Conservation (phyloP, 768 basidiomycete genomes). For the Lactifluus rugatus region DNA sequence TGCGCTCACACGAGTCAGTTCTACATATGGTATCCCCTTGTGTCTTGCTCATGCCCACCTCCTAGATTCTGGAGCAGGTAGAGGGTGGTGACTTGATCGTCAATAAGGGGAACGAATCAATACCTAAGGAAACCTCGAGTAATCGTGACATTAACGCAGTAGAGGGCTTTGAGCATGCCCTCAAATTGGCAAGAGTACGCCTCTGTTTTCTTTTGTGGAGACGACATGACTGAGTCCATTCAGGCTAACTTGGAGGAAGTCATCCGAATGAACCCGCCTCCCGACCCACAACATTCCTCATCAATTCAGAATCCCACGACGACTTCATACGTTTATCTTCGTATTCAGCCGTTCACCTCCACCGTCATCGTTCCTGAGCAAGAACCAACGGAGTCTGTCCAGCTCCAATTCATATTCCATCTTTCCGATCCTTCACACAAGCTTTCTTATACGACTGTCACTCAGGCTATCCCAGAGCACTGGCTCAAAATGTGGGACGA, state of each 20-base stretch:
- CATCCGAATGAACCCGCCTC: slow-evolving; percentile 49
- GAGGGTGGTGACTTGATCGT: slow-evolving; percentile 87
- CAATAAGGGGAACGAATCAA: slow-evolving; percentile 70
- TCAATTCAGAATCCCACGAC: slow-evolving; percentile 54
- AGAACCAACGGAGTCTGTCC: slow-evolving; percentile 24
- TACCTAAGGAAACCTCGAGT: slow-evolving; percentile 46
- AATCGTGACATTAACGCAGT: slow-evolving; percentile 71
- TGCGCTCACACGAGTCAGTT: slow-evolving; percentile 63
- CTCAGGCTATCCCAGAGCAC: slow-evolving; percentile 71
- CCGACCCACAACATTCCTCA: slow-evolving; percentile 24
- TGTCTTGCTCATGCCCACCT: background rate
- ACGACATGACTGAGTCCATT: background rate
- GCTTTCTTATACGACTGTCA: slow-evolving; percentile 64
- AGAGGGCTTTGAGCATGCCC: slow-evolving; percentile 74
- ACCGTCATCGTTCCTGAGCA: slow-evolving; percentile 37
- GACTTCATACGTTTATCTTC: slow-evolving; percentile 85
- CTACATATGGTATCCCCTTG: background rate
- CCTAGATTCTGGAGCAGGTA: slow-evolving; percentile 82
- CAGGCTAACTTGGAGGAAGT: slow-evolving; percentile 74
- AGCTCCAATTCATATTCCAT: slow-evolving; percentile 55
- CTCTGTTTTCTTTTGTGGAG: slow-evolving; percentile 5
- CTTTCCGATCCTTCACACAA: slow-evolving; percentile 72
- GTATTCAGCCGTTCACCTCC: slow-evolving; percentile 79
- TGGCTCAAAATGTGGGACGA: slow-evolving; percentile 91
- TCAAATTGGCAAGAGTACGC: slow-evolving; percentile 73